phyloP scores from a whole-genome alignment of 2,329 filamentous ascomycete genomes.

The Dactylella cylindrospora region DNA sequence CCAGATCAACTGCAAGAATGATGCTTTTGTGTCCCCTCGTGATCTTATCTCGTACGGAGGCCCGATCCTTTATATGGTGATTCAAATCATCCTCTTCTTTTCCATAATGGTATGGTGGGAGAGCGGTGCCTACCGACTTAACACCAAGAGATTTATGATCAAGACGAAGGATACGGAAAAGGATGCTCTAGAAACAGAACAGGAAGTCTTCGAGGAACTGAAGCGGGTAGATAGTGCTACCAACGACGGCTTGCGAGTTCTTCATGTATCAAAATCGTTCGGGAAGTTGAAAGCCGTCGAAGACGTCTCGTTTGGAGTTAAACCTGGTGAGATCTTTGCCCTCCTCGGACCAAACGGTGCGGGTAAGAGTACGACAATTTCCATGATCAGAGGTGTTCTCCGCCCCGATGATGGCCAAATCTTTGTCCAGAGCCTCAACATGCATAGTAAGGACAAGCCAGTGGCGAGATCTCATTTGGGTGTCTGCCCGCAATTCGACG shows the following conservation, averaged over 20 bases:
- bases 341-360: constrained; percentile 88
- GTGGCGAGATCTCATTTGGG: constrained; percentile 75
- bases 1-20: constrained; percentile 71
- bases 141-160: constrained; percentile 51
- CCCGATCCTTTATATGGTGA: constrained; percentile 76
- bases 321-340: constrained; percentile 79
- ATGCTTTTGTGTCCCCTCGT: constrained; percentile 65
- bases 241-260: constrained; percentile 71
- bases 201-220: constrained; percentile 67
- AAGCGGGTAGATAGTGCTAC: constrained; percentile 61
- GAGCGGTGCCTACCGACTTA: constrained; percentile 62
- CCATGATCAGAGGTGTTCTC: constrained; percentile 83
- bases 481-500: constrained; percentile 88
- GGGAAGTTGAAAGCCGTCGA: constrained; percentile 77
- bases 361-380: constrained; percentile 87
- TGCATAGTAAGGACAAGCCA: constrained; percentile 67
- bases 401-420: constrained; percentile 77
- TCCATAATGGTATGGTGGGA: constrained; percentile 76
- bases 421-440: constrained; percentile 74
- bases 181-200: constrained; percentile 54
- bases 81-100: constrained; percentile 73
- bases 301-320: constrained; percentile 80
- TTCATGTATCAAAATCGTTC: constrained; percentile 79
- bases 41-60: constrained; percentile 75
- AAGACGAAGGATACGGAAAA: constrained; percentile 54